Evolutionary conservation across 106 monocot species (phyloP).

Genomic region (Dendrobium catenatum): DNA sequence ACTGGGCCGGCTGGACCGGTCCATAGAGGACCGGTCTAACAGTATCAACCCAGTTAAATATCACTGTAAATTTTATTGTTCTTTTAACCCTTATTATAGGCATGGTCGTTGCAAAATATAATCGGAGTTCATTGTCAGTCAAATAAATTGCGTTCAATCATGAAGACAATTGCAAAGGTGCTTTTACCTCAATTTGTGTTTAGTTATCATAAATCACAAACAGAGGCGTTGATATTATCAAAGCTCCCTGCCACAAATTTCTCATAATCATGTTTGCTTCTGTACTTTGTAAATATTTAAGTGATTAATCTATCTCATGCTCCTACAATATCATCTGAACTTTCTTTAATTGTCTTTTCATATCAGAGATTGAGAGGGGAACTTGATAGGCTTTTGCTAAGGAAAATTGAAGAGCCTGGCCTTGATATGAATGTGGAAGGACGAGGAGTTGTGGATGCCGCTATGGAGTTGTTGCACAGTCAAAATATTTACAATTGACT

Average conservation of each 20-base stretch:
- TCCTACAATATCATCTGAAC: not conserved
- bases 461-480: slow-evolving; percentile 71
- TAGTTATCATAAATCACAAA: too few species aligned
- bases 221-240: too few species aligned
- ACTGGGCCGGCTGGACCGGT: too few species aligned
- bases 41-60: too few species aligned
- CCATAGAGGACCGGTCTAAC: too few species aligned
- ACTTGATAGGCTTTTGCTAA: slow-evolving; percentile 70
- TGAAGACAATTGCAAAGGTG: too few species aligned
- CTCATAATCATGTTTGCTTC: not conserved
- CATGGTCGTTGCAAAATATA: too few species aligned
- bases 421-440: slow-evolving; percentile 61
- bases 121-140: too few species aligned
- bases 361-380: slow-evolving; percentile 72
- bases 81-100: too few species aligned
- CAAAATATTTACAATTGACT: slow-evolving; percentile 16
- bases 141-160: too few species aligned
- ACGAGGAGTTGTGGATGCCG: slow-evolving; percentile 62
- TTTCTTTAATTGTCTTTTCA: not conserved
- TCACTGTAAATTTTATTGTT: too few species aligned
- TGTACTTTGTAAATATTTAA: not conserved
- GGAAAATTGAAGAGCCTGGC: slow-evolving; percentile 64
- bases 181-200: too few species aligned
- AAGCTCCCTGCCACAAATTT: not conserved
- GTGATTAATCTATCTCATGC: not conserved